Evolutionary conservation across 495 filamentous ascomycete genomes (phyloP).

Genomic region (Antarctomyces pellizariae): DNA sequence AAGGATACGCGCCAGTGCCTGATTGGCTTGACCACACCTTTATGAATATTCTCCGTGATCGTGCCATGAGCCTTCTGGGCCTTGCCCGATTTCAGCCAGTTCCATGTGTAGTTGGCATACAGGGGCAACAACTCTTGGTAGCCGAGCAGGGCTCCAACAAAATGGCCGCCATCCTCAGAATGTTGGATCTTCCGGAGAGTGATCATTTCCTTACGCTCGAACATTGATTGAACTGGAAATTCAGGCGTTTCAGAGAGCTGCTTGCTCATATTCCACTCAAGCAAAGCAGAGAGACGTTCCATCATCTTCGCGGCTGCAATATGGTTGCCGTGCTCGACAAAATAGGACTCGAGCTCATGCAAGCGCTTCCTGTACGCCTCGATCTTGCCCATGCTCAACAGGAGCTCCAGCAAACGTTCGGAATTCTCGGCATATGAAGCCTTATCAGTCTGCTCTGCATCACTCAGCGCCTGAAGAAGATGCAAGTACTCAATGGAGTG

Average conservation of each 20-base stretch:
- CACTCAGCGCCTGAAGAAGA: constrained; percentile 80
- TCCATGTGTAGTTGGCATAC: constrained; percentile 74
- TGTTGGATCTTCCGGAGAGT: constrained; percentile 88
- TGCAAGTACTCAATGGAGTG: constrained; percentile 79
- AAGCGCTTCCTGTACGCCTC: constrained; percentile 95
- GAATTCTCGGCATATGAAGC: constrained; percentile 66
- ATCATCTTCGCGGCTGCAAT: constrained; percentile 84
- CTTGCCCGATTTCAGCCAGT: constrained; percentile 76
- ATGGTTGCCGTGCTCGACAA: constrained; percentile 50
- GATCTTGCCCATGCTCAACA: constrained; percentile 90
- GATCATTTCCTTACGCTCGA: constrained; percentile 79
- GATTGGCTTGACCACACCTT: constrained; percentile 49
- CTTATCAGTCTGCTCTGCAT: constrained; percentile 47
- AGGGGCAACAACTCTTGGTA: constrained; percentile 79
- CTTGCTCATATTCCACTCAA: constrained; percentile 64
- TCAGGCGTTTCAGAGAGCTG: constrained; percentile 44
- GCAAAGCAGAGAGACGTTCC: constrained; percentile 75
- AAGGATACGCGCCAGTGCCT: constrained; percentile 87
- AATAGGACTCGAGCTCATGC: constrained; percentile 68
- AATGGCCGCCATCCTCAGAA: constrained; percentile 80
- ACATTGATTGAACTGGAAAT: constrained; percentile 66
- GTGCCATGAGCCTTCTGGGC: constrained; percentile 80
- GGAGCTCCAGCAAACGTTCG: constrained; percentile 82
- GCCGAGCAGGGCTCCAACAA: constrained; percentile 70
- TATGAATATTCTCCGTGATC: constrained; percentile 71